Evolutionary conservation across 1,139 yeast genomes (phyloP), one percentile per base, ranked within the genome.

Genomic region (Saccharomyces hybrid): DNA sequence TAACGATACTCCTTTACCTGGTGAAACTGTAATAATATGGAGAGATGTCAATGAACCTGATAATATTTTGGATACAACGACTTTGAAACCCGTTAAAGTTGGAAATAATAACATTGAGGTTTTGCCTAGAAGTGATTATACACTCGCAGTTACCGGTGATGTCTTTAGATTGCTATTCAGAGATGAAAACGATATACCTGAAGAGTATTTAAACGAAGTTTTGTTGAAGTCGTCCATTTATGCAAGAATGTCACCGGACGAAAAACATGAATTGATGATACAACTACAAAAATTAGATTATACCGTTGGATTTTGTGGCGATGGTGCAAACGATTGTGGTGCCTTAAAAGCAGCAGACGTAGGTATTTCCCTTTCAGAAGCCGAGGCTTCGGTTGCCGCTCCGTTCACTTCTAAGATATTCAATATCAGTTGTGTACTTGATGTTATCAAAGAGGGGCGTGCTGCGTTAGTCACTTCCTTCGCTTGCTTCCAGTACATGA

Each of bases 211-310:
- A 49, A 84, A 85, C 55, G 79, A 77, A 51, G 77, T 93, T 64
- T 76, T 95, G 53, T 75, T 90, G 74, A 83, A 81, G 59, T 83
- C 93, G 57, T 81, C 84, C 50, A 81, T 93, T 6, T 95, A 84
- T 73, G 98, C 99, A 0, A 78, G 99, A 61, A 93, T 93, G 99
- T 91, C 98, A 0, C 99, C 99, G 0, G 99, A 93, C 70, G 99
- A 93, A 67, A 93, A 93, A 67, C 96, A 93, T 68, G 99, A 93
- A 71, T 76, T 93, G 52, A 97, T 93, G 31, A 93, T 88, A 63
- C 90, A 87, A 66, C 73, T 93, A 25, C 96, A 90, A 69, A 78
- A 76, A 38, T 68, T 93, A 26, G 96, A 89, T 64, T 93, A 91
- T 67, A 89, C 96, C 0, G 96, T 90, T 48, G 96, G 98, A 1